Base-by-base conservation (phyloP, 352 stramenopile species). In the Thraustochytrium sp. region DNA sequence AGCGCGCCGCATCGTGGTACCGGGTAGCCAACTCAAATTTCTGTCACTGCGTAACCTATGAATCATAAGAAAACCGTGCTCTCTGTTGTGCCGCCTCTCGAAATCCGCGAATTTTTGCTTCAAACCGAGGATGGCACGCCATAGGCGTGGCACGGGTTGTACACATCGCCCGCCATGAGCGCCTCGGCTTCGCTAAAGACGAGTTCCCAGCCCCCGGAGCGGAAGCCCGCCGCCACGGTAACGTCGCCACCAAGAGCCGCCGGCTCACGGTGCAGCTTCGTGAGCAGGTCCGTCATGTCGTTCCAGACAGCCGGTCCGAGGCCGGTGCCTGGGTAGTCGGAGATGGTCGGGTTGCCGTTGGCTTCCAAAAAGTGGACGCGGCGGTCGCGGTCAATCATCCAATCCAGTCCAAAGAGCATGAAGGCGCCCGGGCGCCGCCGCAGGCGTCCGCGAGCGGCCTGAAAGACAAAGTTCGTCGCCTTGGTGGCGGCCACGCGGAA, bases 111-210 rank as follows among this genome's bases (percentile, higher is more conserved):
- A 55, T n/a, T 18, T 23, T 21, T 23, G 5, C 54, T 5, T 63
- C 5, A 63, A 13, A 42, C 38, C n/a, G n/a, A n/a, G n/a, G 37
- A 49, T 4, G 11, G 13, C 16, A 16, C 26, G 59, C 59, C 65
- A n/a, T 37, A 26, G 2, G 21, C 42, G 36, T 11, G 18, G 38
- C 68, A 80, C n/a, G 68, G 21, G 37, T 80, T 72, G 34, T 80
- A 80, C 9, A 26, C 13, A 4, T 61, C 48, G 46, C 53, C 68
- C 18, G 21, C 5, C 26, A 84, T 11, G 8, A 84, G 38, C 40
- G 49, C 75, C 40, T 84, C 75, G 8, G 61, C 55, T 38, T 84
- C 75, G 49, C 84, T 84, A 36, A 76, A 84, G 31, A 84, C 75
- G 3, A 84, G 46, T 26, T 84, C 55, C 75, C 75, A 84, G 11